Evolutionary conservation across 1,284 basidiomycete species (phyloP).

Genomic region (Fomitopsis pinicola): DNA sequence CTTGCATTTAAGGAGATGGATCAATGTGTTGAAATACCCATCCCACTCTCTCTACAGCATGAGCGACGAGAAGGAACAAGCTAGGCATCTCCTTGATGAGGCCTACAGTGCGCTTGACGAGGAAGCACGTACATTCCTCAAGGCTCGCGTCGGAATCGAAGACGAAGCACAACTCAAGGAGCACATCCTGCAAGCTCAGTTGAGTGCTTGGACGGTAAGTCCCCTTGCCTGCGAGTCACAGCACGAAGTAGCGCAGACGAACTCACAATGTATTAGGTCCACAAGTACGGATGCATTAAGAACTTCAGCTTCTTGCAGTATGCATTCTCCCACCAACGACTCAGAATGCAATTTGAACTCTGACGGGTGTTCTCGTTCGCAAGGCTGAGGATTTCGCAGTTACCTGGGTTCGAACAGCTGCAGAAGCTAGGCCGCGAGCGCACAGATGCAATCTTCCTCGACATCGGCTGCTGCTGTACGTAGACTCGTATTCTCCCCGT

Average conservation of each 20-base stretch:
- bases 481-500: neutral
- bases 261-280: conserved; percentile 2
- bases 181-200: conserved; percentile 41
- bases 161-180: conserved; percentile 36
- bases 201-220: conserved; percentile 18
- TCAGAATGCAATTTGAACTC: neutral
- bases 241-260: neutral
- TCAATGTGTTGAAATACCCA: neutral
- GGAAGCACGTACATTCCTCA: conserved; percentile 36
- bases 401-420: conserved; percentile 37
- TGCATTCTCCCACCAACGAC: neutral
- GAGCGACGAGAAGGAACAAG: neutral
- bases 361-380: neutral
- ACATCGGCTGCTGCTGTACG: conserved; percentile 46
- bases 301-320: conserved; percentile 12
- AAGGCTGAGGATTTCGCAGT: conserved; percentile 28
- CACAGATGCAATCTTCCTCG: conserved; percentile 39
- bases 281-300: conserved; percentile 15
- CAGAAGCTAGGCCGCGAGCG: conserved; percentile 35
- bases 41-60: neutral
- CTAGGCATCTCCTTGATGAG: conserved; percentile 10
- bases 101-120: conserved; percentile 17
- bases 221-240: neutral
- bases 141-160: conserved; percentile 35
- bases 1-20: too few species aligned